A percentile compares a stretch with the other conserved stretches of the same genome.
Evolutionary conservation across 768 basidiomycete species (phyloP).

Genomic region (Collybia nuda): DNA sequence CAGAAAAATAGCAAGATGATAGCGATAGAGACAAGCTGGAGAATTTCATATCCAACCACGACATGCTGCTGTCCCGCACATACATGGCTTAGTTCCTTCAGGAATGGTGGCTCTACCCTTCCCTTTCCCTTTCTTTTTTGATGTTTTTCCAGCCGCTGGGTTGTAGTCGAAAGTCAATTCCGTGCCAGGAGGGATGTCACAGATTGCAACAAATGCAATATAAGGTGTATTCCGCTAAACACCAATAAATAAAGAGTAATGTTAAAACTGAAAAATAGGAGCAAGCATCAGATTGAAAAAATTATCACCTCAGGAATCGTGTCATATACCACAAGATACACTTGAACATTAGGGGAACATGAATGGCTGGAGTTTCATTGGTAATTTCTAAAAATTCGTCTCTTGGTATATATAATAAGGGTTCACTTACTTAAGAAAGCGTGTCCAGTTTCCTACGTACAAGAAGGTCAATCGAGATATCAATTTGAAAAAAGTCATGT

Average conservation of each 20-base stretch:
- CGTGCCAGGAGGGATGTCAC: conserved; percentile 44
- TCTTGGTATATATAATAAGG: too few species aligned
- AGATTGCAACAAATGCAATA: conserved; percentile 54
- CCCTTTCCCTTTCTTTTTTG: conserved; percentile 12
- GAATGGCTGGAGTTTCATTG: conserved; percentile 52
- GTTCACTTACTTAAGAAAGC: conserved; percentile 64
- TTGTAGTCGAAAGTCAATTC: conserved; percentile 71
- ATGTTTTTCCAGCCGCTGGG: conserved; percentile 32
- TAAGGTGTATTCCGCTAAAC: conserved; percentile 58
- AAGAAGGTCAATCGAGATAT: not conserved
- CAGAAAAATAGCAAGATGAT: not conserved
- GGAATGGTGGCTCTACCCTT: conserved; percentile 25
- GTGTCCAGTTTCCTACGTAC: conserved; percentile 68
- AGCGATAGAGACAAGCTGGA: not conserved
- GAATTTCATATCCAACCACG: conserved; percentile 18
- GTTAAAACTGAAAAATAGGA: not conserved
- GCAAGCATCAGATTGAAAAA: not conserved
- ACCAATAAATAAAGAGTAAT: not conserved
- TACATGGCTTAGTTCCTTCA: conserved; percentile 30
- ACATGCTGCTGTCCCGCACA: conserved; percentile 27
- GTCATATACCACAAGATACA: conserved; percentile 64
- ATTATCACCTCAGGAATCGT: conserved; percentile 51
- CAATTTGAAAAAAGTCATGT: not conserved
- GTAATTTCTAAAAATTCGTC: too few species aligned
- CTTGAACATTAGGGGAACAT: conserved; percentile 56